phyloP scores from a whole-genome alignment of 2,329 filamentous ascomycete species.

The Cercospora berteroae region DNA sequence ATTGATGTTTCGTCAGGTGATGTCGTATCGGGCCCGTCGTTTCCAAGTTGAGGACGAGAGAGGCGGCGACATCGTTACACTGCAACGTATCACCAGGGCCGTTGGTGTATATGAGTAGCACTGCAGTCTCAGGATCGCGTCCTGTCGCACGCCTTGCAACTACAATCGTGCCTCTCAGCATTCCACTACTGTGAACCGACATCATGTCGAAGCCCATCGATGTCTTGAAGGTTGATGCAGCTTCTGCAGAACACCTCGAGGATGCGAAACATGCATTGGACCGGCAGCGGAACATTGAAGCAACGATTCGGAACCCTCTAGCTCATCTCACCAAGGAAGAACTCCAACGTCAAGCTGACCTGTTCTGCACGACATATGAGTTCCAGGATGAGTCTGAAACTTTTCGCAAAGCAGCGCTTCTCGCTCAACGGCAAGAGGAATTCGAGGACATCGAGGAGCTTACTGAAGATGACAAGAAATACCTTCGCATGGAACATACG shows the following conservation, averaged over 20 bases:
- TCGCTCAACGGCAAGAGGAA: slow-evolving; percentile 51
- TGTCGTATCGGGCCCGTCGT: neutral
- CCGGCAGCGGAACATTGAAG: slow-evolving; percentile 9
- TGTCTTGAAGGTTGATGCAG: neutral
- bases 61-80: neutral
- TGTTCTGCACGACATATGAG: slow-evolving; percentile 20
- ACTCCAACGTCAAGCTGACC: slow-evolving; percentile 14
- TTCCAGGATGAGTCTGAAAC: slow-evolving; percentile 45
- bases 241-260: slow-evolving; percentile 18
- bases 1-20: neutral
- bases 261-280: neutral
- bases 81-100: neutral
- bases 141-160: neutral
- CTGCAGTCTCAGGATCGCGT: neutral
- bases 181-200: neutral
- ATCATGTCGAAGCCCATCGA: neutral
- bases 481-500: slow-evolving; percentile 46
- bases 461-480: slow-evolving; percentile 44
- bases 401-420: slow-evolving; percentile 53
- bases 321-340: slow-evolving; percentile 12
- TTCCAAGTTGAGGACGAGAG: neutral
- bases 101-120: neutral
- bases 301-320: slow-evolving; percentile 19
- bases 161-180: neutral
- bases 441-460: slow-evolving; percentile 52